These are phyloP conservation scores for Neoboletus subvelutipes DNA, from an alignment of 768 basidiomycete species.

Conservation along the genomic window DNA sequence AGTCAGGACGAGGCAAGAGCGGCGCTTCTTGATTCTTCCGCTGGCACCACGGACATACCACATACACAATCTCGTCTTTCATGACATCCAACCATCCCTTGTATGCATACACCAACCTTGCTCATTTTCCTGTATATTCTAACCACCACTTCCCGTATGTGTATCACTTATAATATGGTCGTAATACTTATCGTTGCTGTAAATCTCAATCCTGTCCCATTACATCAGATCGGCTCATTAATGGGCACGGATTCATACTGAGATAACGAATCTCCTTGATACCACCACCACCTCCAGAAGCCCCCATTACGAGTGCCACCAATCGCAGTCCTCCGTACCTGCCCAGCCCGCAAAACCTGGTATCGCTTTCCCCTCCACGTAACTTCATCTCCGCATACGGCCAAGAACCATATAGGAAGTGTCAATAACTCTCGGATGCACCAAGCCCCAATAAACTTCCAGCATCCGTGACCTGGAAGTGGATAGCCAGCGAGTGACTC, in stretches of 20 bases:
- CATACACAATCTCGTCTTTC: conserved; percentile 18
- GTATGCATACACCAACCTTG: conserved; percentile 31
- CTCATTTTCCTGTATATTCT: conserved; percentile 36
- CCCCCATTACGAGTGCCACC: conserved; percentile 16
- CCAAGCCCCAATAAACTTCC: conserved; percentile 78
- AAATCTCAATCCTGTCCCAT: conserved; percentile 23
- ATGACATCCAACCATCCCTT: conserved; percentile 27
- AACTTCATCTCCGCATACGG: conserved; percentile 79
- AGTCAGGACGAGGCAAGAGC: conserved; percentile 37
- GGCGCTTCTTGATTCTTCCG: conserved; percentile 25
- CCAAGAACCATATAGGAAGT: conserved; percentile 84
- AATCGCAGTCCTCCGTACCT: conserved; percentile 43
- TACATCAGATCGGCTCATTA: conserved; percentile 22
- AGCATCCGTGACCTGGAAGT: conserved; percentile 46
- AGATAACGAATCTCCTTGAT: conserved; percentile 12
- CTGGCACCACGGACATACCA: conserved; percentile 24
- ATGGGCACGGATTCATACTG: conserved; percentile 16
- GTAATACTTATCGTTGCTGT: conserved; percentile 31
- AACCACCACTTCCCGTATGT: conserved; percentile 32
- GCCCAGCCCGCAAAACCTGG: conserved; percentile 70
- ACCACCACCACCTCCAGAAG: conserved; percentile 29
- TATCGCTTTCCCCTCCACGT: conserved; percentile 87
- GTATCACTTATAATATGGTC: conserved; percentile 34
- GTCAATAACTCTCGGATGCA: conserved; percentile 74
- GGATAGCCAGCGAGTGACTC: conserved; percentile 70